Base-by-base conservation (phyloP, 257 asterid genomes). In the Solanum habrochaites region DNA sequence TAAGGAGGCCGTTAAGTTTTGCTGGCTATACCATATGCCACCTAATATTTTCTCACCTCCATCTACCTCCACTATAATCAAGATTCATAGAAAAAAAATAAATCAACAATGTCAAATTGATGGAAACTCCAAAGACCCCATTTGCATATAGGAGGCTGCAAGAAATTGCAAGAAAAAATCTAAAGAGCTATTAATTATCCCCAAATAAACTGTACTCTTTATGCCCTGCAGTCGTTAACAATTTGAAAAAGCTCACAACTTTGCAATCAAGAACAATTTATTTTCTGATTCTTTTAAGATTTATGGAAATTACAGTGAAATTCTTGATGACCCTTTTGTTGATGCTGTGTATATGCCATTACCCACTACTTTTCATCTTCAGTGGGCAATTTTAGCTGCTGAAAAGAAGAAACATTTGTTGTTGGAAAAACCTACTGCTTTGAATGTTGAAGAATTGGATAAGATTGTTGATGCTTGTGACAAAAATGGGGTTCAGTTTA, bases 81-180 rank as follows among this genome's bases (percentile, higher is more conserved):
- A 27, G 4, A 15, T 80, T 80, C 66, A 80, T 80, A 23, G 14
- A 1, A 16, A 45, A 27, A n/a, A 23, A 10, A 0, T 5, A 21
- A 1, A 75, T 8, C 0, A 78, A 11, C 84, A 87, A 93, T 92
- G 96, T 82, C 95, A 27, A 10, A 81, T 18, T 18, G 87, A 89
- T 56, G 89, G 89, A 87, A 31, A 87, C 18, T 77, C 90, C 92
- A 87, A 82, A n/a, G n/a, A n/a, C n/a, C n/a, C n/a, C n/a, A n/a
- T n/a, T n/a, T n/a, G 98, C 15, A 94, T 95, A 88, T 93, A 78
- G 98, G 98, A 6, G 93, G 98, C n/a, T 91, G 98, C 98, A 15
- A 15, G 94, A 88, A 87, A 94, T 95, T 74, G 98, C 98, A 39
- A 88, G 94, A 85, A 95, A 95, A 95, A 86, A 89, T 95, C 7